Evolutionary conservation across 305 asterid species (phyloP).

Genomic region (Stenogyne calaminthoides): DNA sequence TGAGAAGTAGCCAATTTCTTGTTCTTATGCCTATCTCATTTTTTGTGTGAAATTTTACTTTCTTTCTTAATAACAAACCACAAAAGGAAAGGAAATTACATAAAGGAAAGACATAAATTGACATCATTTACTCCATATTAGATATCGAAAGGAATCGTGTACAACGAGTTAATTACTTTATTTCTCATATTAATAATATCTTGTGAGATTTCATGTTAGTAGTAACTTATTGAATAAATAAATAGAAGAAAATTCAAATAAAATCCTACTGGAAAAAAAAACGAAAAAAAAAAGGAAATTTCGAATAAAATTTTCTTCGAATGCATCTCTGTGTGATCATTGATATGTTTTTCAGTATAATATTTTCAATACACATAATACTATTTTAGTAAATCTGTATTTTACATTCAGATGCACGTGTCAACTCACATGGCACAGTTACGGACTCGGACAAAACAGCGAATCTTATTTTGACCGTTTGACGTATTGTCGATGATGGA

Average conservation of each 20-base stretch:
- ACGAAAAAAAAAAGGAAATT: too few species aligned
- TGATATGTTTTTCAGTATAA: too few species aligned
- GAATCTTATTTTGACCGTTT: conserved; percentile 19
- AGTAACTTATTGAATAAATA: too few species aligned
- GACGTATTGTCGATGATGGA: conserved; percentile 35
- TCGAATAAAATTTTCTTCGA: too few species aligned
- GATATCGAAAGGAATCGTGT: neutral
- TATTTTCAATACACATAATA: too few species aligned
- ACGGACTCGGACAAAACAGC: conserved; percentile 21
- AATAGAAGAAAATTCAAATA: too few species aligned
- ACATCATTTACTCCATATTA: neutral
- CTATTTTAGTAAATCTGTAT: neutral
- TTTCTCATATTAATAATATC: too few species aligned
- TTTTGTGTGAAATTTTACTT: neutral
- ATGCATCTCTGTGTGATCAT: neutral
- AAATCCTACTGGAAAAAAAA: too few species aligned
- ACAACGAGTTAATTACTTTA: neutral
- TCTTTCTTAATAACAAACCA: neutral
- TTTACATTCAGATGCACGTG: conserved; percentile 27
- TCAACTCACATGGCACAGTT: conserved; percentile 36
- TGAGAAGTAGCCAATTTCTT: conserved; percentile 4
- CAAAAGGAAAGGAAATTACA: neutral
- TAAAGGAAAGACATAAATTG: neutral
- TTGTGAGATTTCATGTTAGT: too few species aligned
- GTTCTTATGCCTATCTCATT: neutral